Evolutionary conservation across 176 grass and related monocot species (phyloP).

Genomic region (Carex parvula): DNA sequence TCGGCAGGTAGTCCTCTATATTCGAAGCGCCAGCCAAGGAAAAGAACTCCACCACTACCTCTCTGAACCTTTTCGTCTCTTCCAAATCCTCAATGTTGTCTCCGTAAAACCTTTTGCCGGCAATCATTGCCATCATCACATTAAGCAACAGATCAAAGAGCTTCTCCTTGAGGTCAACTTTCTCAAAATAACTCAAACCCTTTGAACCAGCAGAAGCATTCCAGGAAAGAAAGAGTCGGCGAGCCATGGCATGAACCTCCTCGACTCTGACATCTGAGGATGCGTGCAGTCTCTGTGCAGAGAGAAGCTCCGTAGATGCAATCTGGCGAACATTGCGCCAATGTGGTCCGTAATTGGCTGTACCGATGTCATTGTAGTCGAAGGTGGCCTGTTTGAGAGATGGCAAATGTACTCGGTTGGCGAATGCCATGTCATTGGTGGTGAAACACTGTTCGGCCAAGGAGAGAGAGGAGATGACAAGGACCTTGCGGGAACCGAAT

Average conservation of each 20-base stretch:
- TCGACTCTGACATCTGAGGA: not conserved
- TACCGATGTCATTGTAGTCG: not conserved
- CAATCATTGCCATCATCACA: conserved; percentile 20
- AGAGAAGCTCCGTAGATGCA: conserved; percentile 16
- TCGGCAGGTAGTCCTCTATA: not conserved
- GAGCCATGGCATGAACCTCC: not conserved
- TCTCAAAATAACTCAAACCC: not conserved
- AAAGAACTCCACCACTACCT: not conserved
- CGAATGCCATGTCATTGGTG: conserved; percentile 29
- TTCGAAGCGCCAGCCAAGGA: not conserved
- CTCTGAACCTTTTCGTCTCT: not conserved
- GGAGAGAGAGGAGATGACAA: conserved; percentile 18
- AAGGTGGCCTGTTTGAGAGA: not conserved
- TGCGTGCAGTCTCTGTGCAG: not conserved
- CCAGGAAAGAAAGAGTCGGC: conserved; percentile 2
- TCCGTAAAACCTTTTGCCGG: not conserved
- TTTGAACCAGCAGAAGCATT: not conserved
- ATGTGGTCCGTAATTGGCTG: conserved; percentile 12
- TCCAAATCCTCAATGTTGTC: not conserved
- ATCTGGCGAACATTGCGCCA: conserved; percentile 35
- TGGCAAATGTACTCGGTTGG: conserved; percentile 26
- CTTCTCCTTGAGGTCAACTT: not conserved
- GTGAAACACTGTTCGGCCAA: conserved; percentile 32
- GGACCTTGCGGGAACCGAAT: conserved; percentile 17
- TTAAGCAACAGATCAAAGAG: conserved; percentile 37